phyloP scores from a whole-genome alignment of 164 flowering plant genomes.

The Aristolochia fimbriata region DNA sequence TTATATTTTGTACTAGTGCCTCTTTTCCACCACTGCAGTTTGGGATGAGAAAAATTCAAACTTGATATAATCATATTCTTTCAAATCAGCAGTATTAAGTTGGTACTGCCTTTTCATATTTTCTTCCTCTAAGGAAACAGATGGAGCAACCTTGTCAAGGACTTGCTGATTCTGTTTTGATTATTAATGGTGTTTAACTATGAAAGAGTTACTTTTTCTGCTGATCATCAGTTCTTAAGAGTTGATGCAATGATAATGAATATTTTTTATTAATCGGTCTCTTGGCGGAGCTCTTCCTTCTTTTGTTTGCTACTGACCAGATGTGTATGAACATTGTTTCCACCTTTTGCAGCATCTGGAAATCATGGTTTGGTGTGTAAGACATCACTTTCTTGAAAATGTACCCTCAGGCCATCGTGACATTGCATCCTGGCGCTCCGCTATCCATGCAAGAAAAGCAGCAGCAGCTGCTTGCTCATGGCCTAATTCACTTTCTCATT shows the following conservation, averaged over 20 bases:
- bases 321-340: conserved; percentile 1
- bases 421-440: conserved; percentile 45
- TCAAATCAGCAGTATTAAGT: too few relatives aligned
- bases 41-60: too few relatives aligned
- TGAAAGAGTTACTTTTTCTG: background rate
- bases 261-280: background rate
- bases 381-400: conserved; percentile 70
- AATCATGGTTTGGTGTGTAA: conserved; percentile 74
- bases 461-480: conserved; percentile 72
- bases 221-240: background rate
- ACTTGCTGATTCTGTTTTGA: background rate
- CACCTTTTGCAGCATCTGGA: conserved; percentile 71
- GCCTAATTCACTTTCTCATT: conserved; percentile 44
- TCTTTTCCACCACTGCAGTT: too few relatives aligned
- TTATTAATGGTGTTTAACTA: too few relatives aligned
- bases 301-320: conserved; percentile 1
- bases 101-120: too few relatives aligned
- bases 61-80: too few relatives aligned
- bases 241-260: too few relatives aligned
- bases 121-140: background rate
- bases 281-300: background rate
- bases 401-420: conserved; percentile 40
- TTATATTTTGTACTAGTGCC: too few relatives aligned
- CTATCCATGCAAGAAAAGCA: conserved; percentile 56
- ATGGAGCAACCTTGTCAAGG: background rate